Conservation (phyloP, 192 early-diverging fungal genomes). For the Mortierella hygrophila region DNA sequence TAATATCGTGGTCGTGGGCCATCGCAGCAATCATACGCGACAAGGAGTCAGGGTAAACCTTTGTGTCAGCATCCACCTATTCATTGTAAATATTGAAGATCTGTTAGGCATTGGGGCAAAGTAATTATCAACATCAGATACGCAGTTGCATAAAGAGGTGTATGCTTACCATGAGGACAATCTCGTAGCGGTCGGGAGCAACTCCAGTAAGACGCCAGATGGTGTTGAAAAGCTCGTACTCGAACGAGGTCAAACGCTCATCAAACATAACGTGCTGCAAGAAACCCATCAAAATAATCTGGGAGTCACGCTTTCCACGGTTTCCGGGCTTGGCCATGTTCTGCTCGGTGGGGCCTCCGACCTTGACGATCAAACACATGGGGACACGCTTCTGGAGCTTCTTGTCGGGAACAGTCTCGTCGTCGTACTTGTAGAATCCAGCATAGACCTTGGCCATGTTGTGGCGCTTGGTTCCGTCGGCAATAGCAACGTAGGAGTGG, state of each 20-base stretch:
- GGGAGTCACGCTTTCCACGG: slow-evolving; percentile 97
- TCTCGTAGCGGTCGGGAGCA: slow-evolving; percentile 82
- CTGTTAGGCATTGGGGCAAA: not conserved
- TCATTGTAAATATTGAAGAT: not conserved
- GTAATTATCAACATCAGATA: not conserved
- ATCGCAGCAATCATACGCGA: slow-evolving; percentile 78
- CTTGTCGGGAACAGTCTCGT: slow-evolving; percentile 66
- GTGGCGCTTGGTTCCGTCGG: slow-evolving; percentile 91
- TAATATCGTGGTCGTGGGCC: slow-evolving; percentile 77
- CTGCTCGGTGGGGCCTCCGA: slow-evolving; percentile 73
- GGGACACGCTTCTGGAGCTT: slow-evolving; percentile 73
- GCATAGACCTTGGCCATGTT: slow-evolving; percentile 96
- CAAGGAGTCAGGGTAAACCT: slow-evolving; percentile 81
- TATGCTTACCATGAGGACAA: slow-evolving; percentile 73
- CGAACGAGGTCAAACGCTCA: slow-evolving; percentile 86
- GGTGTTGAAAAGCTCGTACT: slow-evolving; percentile 84
- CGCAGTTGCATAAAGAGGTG: not conserved
- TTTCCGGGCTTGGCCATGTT: slow-evolving; percentile 81
- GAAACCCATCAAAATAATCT: slow-evolving; percentile 97
- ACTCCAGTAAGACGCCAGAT: slow-evolving; percentile 82
- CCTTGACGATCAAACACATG: slow-evolving; percentile 80
- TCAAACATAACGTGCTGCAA: slow-evolving; percentile 91
- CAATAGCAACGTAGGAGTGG: slow-evolving; percentile 90
- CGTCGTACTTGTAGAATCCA: slow-evolving; percentile 85
- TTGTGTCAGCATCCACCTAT: slow-evolving; percentile 87